A percentile compares a stretch with the other conserved stretches of the same genome.
These are phyloP conservation scores for Borovskyia barvae DNA, from an alignment of 208 protist genomes.

Conservation along the genomic window DNA sequence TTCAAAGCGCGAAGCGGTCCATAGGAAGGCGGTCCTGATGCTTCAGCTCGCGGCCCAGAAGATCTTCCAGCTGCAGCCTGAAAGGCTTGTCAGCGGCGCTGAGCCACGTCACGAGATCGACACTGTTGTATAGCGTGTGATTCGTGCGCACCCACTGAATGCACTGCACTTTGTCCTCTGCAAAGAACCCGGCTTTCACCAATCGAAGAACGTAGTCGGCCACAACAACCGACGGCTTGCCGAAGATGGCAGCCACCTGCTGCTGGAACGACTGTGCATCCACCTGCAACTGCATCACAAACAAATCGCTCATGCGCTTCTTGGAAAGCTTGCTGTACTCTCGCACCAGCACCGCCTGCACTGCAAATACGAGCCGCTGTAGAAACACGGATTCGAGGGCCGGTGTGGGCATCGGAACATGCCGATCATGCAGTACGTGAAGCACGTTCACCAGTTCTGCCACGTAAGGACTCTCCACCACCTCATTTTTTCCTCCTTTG, in stretches of 20 bases:
- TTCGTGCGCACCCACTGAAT: slow-evolving; percentile 59
- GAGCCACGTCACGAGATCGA: slow-evolving; percentile 72
- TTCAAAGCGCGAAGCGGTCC: slow-evolving; percentile 41
- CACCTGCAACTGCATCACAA: slow-evolving; percentile 84
- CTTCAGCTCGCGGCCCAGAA: slow-evolving; percentile 42
- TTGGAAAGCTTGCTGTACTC: slow-evolving; percentile 78
- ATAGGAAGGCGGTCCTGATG: slow-evolving; percentile 74
- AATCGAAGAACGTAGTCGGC: slow-evolving; percentile 62
- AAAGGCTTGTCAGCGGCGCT: slow-evolving; percentile 49
- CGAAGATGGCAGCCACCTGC: slow-evolving; percentile 52
- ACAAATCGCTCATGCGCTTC: slow-evolving; percentile 61
- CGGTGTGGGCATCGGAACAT: slow-evolving; percentile 59
- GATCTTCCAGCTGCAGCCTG: slow-evolving; percentile 59
- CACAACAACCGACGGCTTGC: slow-evolving; percentile 48
- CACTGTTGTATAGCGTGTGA: slow-evolving; percentile 55
- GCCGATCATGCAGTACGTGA: slow-evolving; percentile 41
- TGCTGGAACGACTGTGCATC: slow-evolving; percentile 82
- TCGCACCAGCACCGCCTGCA: slow-evolving; percentile 59
- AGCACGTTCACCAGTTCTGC: slow-evolving; percentile 47
- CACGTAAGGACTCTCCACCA: slow-evolving; percentile 66
- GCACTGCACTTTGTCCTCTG: slow-evolving; percentile 43
- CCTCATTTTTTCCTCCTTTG: slow-evolving; percentile 47
- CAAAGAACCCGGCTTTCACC: slow-evolving; percentile 76
- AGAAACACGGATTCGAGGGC: slow-evolving; percentile 62
- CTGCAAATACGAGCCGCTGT: slow-evolving; percentile 68